Percentiles rank a stretch among this genome's conserved stretches.
These are phyloP conservation scores for Escovopsis sp. DNA, from an alignment of 2,329 filamentous ascomycete species.

Conservation along the genomic window DNA sequence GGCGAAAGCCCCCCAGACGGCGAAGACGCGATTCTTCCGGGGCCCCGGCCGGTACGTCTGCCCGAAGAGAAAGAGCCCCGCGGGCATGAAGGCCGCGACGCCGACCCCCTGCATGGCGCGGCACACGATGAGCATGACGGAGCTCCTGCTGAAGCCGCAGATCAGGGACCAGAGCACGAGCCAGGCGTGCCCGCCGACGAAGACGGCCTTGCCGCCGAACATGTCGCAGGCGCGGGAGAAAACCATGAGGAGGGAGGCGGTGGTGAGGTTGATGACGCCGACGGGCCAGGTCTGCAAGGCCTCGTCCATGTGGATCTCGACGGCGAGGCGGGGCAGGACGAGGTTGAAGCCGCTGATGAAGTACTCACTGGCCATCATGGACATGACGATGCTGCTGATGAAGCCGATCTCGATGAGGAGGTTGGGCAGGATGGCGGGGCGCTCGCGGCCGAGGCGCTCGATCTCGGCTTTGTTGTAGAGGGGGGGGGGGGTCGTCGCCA, in stretches of 20 bases:
- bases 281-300: constrained; percentile 48
- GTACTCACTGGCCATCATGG: constrained; percentile 55
- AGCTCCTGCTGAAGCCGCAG: constrained; percentile 51
- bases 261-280: constrained; percentile 43
- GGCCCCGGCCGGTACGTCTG: constrained; percentile 55
- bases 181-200: constrained; percentile 46
- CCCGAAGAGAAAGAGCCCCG: constrained; percentile 55
- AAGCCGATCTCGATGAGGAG: constrained; percentile 44
- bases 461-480: constrained; percentile 23
- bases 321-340: constrained; percentile 50
- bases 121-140: constrained; percentile 56
- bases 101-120: constrained; percentile 62
- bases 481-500: not conserved
- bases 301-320: constrained; percentile 47
- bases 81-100: constrained; percentile 51
- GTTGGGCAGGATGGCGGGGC: constrained; percentile 39
- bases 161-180: constrained; percentile 53
- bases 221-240: constrained; percentile 47
- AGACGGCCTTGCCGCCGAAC: constrained; percentile 45
- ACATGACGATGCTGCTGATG: constrained; percentile 44
- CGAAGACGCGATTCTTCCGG: constrained; percentile 52
- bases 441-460: constrained; percentile 45
- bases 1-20: constrained; percentile 42
- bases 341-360: constrained; percentile 65
- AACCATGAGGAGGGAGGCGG: constrained; percentile 44